These are phyloP conservation scores for Orbilia oligospora DNA, from an alignment of 2,329 filamentous ascomycete genomes.

Conservation along the genomic window DNA sequence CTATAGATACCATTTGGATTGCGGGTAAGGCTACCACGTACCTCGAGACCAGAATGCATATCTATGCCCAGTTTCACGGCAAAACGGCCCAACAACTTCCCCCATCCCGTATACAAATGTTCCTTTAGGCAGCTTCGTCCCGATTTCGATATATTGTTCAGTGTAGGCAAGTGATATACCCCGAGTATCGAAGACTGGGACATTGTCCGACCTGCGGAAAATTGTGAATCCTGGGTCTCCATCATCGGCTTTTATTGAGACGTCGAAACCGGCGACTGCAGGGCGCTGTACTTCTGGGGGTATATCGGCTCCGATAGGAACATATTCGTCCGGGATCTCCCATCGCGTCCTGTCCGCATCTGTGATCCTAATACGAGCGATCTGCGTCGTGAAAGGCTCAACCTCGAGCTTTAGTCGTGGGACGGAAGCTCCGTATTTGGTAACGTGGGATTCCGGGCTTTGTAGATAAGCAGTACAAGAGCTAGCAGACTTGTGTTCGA, in stretches of 20 bases:
- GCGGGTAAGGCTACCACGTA: conserved; percentile 2
- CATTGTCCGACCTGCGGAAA: conserved; percentile 29
- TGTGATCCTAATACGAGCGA: conserved; percentile 48
- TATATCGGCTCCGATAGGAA: conserved; percentile 42
- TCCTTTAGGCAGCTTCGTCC: conserved; percentile 33
- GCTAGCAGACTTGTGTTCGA: neutral
- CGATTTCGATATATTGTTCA: conserved; percentile 51
- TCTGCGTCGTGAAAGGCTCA: conserved; percentile 19
- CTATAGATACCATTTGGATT: neutral
- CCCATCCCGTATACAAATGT: conserved; percentile 51
- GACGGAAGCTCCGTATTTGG: conserved; percentile 38
- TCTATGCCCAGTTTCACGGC: conserved; percentile 46
- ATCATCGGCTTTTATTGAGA: neutral
- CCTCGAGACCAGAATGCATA: conserved; percentile 58
- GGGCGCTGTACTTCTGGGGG: neutral
- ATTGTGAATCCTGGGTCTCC: conserved; percentile 36
- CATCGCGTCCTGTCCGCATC: conserved; percentile 30
- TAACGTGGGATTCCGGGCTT: conserved; percentile 15
- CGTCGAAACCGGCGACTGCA: conserved; percentile 1
- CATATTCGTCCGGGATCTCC: conserved; percentile 36
- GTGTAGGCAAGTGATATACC: conserved; percentile 23
- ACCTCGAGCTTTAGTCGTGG: conserved; percentile 40
- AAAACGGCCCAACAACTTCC: conserved; percentile 51
- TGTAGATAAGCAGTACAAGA: conserved; percentile 7
- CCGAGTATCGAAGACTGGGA: conserved; percentile 45